phyloP scores from a whole-genome alignment of 2,329 filamentous ascomycete genomes.

The Botryotinia globosa region DNA sequence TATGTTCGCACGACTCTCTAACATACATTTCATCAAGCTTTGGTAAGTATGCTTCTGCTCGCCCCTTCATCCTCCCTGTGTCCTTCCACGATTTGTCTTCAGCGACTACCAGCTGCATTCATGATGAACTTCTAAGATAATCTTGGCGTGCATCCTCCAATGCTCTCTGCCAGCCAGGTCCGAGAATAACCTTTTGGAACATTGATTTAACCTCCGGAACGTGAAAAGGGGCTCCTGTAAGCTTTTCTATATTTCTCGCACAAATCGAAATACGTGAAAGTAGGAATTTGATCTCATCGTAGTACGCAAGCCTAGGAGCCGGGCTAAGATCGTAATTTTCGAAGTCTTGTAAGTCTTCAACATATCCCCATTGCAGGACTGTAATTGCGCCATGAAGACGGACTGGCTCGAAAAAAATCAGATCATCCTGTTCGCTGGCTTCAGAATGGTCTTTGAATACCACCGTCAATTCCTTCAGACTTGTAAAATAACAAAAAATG shows the following conservation, averaged over 20 bases:
- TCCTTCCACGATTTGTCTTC: neutral
- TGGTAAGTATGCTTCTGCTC: neutral
- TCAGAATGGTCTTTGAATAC: neutral
- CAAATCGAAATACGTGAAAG: too few species aligned
- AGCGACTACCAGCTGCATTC: neutral
- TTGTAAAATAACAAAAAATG: neutral
- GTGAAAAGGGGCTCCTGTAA: neutral
- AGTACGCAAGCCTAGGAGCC: too few species aligned
- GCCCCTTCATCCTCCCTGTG: neutral
- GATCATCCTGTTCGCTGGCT: neutral
- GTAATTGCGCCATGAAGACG: too few species aligned
- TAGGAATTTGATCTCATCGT: too few species aligned
- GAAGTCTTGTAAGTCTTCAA: too few species aligned
- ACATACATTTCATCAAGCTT: neutral
- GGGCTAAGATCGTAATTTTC: too few species aligned
- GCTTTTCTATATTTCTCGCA: neutral
- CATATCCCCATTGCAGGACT: too few species aligned
- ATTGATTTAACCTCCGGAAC: neutral
- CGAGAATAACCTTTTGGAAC: neutral
- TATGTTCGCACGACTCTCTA: neutral
- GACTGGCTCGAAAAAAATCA: neutral
- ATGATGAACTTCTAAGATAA: neutral
- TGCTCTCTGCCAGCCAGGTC: neutral
- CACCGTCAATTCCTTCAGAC: neutral
- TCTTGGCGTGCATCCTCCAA: neutral